Conservation (phyloP, 78 protist species). For the Monosiga brevicollis region DNA sequence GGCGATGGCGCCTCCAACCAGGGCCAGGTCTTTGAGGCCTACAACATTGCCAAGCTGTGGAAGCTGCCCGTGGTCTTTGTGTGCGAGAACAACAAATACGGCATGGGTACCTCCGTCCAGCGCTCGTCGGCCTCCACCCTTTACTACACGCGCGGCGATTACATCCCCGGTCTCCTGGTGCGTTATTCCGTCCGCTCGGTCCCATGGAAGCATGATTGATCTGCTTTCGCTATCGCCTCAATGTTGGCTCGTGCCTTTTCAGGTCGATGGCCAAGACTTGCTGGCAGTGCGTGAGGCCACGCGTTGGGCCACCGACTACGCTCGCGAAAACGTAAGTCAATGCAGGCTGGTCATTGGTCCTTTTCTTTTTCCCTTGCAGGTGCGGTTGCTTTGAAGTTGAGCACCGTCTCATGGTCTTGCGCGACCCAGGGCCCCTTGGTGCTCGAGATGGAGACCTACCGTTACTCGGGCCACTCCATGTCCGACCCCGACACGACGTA, state of each 20-base stretch:
- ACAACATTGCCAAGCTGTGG: slow-evolving; percentile 91
- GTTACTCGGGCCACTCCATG: slow-evolving; percentile 97
- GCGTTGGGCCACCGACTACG: slow-evolving; percentile 41
- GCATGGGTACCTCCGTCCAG: slow-evolving; percentile 86
- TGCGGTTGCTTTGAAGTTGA: too few species aligned
- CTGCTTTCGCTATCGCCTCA: not conserved
- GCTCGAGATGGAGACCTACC: slow-evolving; percentile 82
- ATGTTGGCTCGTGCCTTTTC: not conserved
- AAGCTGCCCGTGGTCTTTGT: slow-evolving; percentile 79
- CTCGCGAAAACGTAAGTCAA: not conserved
- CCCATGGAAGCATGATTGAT: not conserved
- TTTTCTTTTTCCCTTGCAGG: too few species aligned
- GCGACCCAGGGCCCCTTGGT: slow-evolving; percentile 68
- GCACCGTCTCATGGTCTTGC: not conserved
- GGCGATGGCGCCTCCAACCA: slow-evolving; percentile 98
- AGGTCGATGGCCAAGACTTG: slow-evolving; percentile 89
- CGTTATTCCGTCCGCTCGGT: not conserved
- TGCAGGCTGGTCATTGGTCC: too few species aligned
- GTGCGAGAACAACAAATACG: slow-evolving; percentile 92
- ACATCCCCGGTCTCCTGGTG: slow-evolving; percentile 77
- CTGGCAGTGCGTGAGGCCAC: slow-evolving; percentile 71
- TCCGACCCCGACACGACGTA: slow-evolving; percentile 92
- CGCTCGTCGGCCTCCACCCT: slow-evolving; percentile 72
- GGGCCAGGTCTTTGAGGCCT: slow-evolving; percentile 59
- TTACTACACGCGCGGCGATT: slow-evolving; percentile 87